phyloP scores from a whole-genome alignment of 2,329 filamentous ascomycete species.

The Macrophomina tecta region DNA sequence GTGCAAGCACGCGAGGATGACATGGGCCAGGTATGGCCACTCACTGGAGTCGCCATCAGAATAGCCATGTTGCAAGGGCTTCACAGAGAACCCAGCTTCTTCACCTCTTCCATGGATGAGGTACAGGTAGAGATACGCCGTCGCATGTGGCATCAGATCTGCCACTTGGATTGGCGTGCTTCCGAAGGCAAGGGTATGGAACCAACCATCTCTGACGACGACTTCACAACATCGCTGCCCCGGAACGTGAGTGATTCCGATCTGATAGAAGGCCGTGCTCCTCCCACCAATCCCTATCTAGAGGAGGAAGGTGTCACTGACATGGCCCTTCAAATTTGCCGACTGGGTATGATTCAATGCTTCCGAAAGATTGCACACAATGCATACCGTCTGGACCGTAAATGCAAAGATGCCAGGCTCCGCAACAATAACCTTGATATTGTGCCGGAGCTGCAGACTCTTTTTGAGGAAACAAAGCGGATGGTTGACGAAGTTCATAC shows the following conservation, averaged over 20 bases:
- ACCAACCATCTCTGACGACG: conserved; percentile 44
- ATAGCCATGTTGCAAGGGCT: conserved; percentile 46
- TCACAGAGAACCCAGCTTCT: conserved; percentile 46
- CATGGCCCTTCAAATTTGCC: conserved; percentile 45
- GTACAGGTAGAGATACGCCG: conserved; percentile 46
- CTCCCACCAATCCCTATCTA: conserved; percentile 40
- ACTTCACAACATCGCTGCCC: conserved; percentile 46
- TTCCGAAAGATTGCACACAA: conserved; percentile 45
- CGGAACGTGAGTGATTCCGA: conserved; percentile 48
- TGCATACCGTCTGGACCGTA: conserved; percentile 45
- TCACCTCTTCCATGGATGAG: conserved; percentile 45
- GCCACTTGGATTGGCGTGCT: conserved; percentile 46
- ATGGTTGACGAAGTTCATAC: conserved; percentile 45
- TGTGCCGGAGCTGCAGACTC: conserved; percentile 40
- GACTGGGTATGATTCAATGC: conserved; percentile 42
- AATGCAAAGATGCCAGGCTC: conserved; percentile 32
- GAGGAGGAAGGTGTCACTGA: conserved; percentile 40
- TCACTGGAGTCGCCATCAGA: conserved; percentile 45
- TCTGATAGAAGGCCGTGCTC: conserved; percentile 42
- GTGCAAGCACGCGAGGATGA: conserved; percentile 47
- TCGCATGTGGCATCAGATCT: conserved; percentile 46
- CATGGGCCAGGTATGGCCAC: conserved; percentile 47
- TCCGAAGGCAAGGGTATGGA: conserved; percentile 49
- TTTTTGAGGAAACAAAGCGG: conserved; percentile 45
- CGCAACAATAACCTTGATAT: conserved; percentile 32